phyloP scores from a whole-genome alignment of 2,329 filamentous ascomycete species.

The Aspergillus sp. region DNA sequence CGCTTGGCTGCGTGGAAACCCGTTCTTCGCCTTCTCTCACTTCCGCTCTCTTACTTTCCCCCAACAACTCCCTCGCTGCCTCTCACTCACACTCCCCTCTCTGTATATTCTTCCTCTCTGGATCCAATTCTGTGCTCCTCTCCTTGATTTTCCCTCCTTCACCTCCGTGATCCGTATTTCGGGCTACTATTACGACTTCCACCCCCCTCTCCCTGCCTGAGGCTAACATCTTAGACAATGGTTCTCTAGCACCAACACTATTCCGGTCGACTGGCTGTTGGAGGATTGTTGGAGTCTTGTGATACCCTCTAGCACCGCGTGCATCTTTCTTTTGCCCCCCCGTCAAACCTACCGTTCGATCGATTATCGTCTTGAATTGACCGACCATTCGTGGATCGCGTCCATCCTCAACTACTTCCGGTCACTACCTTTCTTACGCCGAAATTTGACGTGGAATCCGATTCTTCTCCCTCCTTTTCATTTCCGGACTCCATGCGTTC shows the following conservation, averaged over 20 bases:
- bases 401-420: slow-evolving; percentile 10
- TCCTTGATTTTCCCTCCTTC: slow-evolving; percentile 1
- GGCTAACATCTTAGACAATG: slow-evolving; percentile 8
- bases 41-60: too few species aligned
- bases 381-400: slow-evolving; percentile 13
- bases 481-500: slow-evolving; percentile 34
- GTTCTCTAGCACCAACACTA: slow-evolving; percentile 12
- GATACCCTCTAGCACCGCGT: slow-evolving; percentile 8
- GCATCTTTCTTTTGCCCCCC: slow-evolving; percentile 1
- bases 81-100: background rate
- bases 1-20: background rate
- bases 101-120: slow-evolving; percentile 1
- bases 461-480: slow-evolving; percentile 15
- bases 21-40: too few species aligned
- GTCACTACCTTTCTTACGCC: slow-evolving; percentile 9
- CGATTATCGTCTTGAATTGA: background rate
- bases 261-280: slow-evolving; percentile 12
- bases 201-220: slow-evolving; percentile 8
- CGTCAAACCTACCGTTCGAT: background rate
- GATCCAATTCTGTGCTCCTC: slow-evolving; percentile 2
- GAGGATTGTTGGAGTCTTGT: slow-evolving; percentile 15
- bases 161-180: slow-evolving; percentile 3
- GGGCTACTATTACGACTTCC: slow-evolving; percentile 2
- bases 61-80: background rate
- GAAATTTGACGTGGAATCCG: slow-evolving; percentile 27